Conservation (phyloP, 345 rosid species). For the Eutrema yunnanense region DNA sequence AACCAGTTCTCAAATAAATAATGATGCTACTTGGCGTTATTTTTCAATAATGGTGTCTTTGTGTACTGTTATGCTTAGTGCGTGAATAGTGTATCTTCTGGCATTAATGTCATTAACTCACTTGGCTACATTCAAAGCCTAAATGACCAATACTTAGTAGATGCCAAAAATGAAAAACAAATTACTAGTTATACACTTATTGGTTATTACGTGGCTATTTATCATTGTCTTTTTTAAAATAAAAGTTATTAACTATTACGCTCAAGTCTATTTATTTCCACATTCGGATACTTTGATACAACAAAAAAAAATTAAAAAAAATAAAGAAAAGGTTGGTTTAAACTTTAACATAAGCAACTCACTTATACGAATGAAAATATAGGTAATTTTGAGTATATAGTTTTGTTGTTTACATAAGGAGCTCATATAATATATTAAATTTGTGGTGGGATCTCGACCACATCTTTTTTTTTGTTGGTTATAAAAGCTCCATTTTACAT, state of each 20-base stretch:
- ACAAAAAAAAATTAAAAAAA: no score
- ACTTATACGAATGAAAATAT: background rate
- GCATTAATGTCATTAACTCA: background rate
- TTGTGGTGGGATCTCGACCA: slow-evolving; percentile 4
- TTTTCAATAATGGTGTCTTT: background rate
- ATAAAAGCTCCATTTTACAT: background rate
- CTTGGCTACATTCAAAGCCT: background rate
- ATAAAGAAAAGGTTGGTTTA: background rate
- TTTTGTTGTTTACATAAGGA: no score
- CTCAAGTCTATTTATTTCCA: slow-evolving; percentile 1
- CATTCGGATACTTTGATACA: background rate
- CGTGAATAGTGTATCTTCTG: background rate
- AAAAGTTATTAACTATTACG: background rate
- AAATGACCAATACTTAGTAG: background rate
- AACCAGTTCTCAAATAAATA: background rate
- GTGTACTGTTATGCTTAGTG: background rate
- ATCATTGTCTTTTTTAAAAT: background rate
- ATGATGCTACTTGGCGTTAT: background rate
- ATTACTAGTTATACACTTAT: background rate
- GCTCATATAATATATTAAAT: background rate
- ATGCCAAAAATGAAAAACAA: background rate
- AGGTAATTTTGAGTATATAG: no score
- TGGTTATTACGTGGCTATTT: background rate
- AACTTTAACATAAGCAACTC: background rate
- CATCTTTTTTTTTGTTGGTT: background rate